Conservation (phyloP, 306 rosid species). For the Vigna angularis region DNA sequence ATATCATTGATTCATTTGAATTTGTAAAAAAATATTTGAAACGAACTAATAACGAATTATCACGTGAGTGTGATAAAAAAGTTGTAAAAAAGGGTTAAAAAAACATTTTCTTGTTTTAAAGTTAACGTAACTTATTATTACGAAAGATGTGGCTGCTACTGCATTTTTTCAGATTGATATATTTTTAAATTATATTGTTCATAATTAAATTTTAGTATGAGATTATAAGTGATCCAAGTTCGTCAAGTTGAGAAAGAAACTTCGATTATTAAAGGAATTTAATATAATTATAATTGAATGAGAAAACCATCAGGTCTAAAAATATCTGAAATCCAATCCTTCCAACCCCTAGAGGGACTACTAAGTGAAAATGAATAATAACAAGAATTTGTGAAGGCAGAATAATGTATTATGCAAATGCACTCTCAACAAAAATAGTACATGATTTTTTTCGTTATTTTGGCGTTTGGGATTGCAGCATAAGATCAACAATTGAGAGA, state of each 20-base stretch:
- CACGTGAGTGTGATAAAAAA: no score
- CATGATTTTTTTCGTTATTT: not conserved
- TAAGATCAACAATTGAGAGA: constrained; percentile 85
- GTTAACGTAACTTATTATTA: no score
- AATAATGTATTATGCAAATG: not conserved
- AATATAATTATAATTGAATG: not conserved
- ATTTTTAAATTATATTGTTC: no score
- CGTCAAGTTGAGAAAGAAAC: not conserved
- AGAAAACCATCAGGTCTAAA: not conserved
- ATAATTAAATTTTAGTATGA: not conserved
- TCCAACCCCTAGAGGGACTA: not conserved
- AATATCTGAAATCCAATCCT: not conserved
- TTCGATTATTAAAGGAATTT: not conserved
- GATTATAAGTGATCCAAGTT: not conserved
- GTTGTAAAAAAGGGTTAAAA: no score
- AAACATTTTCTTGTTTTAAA: no score
- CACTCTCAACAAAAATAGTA: not conserved
- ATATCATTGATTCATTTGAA: no score
- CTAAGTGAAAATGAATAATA: not conserved
- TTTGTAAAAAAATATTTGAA: no score
- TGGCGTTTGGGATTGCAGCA: constrained; percentile 48
- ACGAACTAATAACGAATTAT: no score
- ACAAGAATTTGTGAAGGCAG: not conserved
- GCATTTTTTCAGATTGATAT: no score
- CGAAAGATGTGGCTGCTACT: no score